Evolutionary conservation across 1,284 basidiomycete species (phyloP), one percentile per base, ranked within the genome.

Genomic region (Puccinia hordei): DNA sequence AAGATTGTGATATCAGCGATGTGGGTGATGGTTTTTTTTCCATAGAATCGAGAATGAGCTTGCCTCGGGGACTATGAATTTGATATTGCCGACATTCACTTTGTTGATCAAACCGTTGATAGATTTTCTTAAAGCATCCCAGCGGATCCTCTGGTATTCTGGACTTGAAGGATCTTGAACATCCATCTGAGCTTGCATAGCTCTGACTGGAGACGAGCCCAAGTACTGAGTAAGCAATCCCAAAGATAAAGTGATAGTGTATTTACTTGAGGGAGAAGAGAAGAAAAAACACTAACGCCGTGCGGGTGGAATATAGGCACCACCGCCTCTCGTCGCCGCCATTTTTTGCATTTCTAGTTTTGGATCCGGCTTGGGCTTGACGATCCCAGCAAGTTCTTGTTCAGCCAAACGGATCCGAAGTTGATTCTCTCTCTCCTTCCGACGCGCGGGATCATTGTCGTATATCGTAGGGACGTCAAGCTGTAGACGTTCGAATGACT

Each of bases 101-200:
- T 98, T 93, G 89, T 99, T 99, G 88, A 99, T 96, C 83, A 99
- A 92, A 93, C 97, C 97, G 35, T 97, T 99, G 85, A 99, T 93
- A 81, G 92, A 94, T 87, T 99, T 99, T 85, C 95, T 91, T 81
- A 99, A 88, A 0, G 97, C 96, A 85, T 99, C 97, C 97, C 96
- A 99, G 35, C 93, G 93, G 83, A 99, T 88, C 24, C 96, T 89
- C 87, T 99, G 97, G 86, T 93, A 98, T 87, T 98, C 95, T n/a
- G 92, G 85, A 83, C 93, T 93, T 73, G 89, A 88, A 86, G 96
- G 95, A 88, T 98, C 94, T 81, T 90, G 88, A 53, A 59, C 30
- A 13, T 88, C 85, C 9, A 92, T 93, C 71, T 94, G 93, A 33
- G 91, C 93, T 86, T 97, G 94, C 86, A 99, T 88, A 0, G 95